These are phyloP conservation scores for Mycena pura DNA, from an alignment of 768 basidiomycete genomes.

Conservation along the genomic window DNA sequence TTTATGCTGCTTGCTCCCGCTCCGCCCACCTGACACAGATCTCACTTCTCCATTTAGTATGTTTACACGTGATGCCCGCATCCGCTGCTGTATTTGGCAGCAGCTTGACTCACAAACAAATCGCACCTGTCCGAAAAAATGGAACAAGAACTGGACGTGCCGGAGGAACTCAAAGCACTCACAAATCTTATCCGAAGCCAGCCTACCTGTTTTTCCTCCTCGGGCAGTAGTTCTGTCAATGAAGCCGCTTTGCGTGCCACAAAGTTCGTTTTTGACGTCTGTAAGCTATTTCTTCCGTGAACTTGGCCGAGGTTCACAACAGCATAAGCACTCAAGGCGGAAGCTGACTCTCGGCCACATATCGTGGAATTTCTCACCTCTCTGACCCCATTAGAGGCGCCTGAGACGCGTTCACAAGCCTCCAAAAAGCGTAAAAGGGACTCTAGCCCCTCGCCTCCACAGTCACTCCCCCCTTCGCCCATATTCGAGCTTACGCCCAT, in stretches of 20 bases:
- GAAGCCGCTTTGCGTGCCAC: constrained; percentile 68
- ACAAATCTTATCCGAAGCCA: constrained; percentile 61
- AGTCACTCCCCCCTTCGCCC: no score
- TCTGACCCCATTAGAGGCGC: constrained; percentile 69
- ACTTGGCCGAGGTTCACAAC: not conserved
- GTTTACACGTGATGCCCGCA: no score
- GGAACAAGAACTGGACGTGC: constrained; percentile 5
- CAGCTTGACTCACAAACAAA: not conserved
- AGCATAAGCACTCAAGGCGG: constrained; percentile 58
- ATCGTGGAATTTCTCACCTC: constrained; percentile 71
- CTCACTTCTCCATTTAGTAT: no score
- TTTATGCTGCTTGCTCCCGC: no score
- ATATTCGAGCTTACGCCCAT: constrained; percentile 72
- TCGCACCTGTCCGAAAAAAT: constrained; percentile 10
- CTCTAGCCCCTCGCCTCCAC: constrained; percentile 40
- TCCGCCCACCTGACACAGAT: no score
- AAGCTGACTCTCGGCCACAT: constrained; percentile 66
- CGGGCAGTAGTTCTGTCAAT: constrained; percentile 59
- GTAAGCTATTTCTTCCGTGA: constrained; percentile 46
- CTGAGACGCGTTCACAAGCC: constrained; percentile 77
- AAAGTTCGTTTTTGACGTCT: constrained; percentile 78
- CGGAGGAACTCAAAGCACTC: constrained; percentile 52
- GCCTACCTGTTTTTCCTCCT: constrained; percentile 58
- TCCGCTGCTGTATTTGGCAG: not conserved
- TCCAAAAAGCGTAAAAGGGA: constrained; percentile 54